A percentile compares a stretch with the other conserved stretches of the same genome.
phyloP scores from a whole-genome alignment of 2,329 filamentous ascomycete genomes.

The Pseudopyricularia cyperi region DNA sequence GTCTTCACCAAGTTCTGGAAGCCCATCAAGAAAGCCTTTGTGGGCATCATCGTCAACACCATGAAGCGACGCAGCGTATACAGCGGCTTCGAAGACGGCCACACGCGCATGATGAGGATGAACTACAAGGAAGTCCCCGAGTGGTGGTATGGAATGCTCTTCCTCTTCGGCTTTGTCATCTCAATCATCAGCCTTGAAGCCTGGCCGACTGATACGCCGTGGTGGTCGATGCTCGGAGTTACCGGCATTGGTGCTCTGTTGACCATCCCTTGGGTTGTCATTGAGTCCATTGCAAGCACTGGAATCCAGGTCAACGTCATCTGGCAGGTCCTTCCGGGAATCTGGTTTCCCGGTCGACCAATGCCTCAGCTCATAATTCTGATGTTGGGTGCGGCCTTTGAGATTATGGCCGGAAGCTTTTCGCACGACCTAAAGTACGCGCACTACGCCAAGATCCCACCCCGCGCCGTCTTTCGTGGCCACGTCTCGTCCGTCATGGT shows the following conservation, averaged over 20 bases:
- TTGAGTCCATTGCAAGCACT: conserved; percentile 1
- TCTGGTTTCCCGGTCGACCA: conserved; percentile 1
- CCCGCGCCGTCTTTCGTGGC: conserved; percentile 23
- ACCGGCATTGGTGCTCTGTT: conserved; percentile 14
- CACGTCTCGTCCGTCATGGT: conserved; percentile 31
- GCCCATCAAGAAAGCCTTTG: conserved; percentile 21
- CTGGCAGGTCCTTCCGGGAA: conserved; percentile 1
- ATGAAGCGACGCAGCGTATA: conserved; percentile 24
- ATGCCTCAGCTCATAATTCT: conserved; percentile 1
- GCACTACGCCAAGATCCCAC: conserved; percentile 27
- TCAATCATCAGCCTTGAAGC: conserved; percentile 19
- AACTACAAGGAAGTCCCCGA: conserved; percentile 31
- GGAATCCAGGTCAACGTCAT: conserved; percentile 1
- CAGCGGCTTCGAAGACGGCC: conserved; percentile 26
- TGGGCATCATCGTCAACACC: conserved; percentile 22
- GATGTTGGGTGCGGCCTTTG: conserved; percentile 1
- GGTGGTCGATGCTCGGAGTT: conserved; percentile 17
- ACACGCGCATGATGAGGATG: conserved; percentile 24
- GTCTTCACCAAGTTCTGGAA: conserved; percentile 27
- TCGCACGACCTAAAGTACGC: conserved; percentile 26
- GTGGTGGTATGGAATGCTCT: conserved; percentile 31
- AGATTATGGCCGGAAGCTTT: conserved; percentile 1
- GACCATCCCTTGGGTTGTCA: conserved; percentile 2
- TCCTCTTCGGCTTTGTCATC: conserved; percentile 14
- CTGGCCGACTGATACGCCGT: conserved; percentile 18